These are phyloP conservation scores for Kandelia obovata DNA, from an alignment of 345 rosid species.

Conservation along the genomic window DNA sequence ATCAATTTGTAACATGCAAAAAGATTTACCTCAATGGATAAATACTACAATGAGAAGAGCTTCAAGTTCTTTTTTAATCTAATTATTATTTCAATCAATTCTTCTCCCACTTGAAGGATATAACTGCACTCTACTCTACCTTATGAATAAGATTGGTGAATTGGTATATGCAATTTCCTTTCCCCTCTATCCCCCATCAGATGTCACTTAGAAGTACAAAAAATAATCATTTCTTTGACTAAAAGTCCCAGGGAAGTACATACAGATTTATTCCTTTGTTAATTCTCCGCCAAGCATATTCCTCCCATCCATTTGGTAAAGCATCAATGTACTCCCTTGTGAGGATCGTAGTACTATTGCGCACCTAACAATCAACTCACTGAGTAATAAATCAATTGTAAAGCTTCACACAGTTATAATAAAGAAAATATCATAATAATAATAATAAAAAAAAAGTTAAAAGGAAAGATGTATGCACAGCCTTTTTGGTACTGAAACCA, in stretches of 20 bases:
- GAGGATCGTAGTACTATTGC: constrained; percentile 85
- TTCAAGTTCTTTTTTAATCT: not conserved
- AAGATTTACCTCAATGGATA: not conserved
- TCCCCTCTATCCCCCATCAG: not conserved
- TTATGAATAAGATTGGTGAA: not conserved
- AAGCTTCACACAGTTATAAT: constrained; percentile 19
- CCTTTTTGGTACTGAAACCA: too few species aligned
- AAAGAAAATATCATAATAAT: not conserved
- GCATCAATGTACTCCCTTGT: constrained; percentile 91
- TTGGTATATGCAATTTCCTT: not conserved
- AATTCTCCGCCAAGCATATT: constrained; percentile 92
- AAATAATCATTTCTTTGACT: not conserved
- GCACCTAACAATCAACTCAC: constrained; percentile 66
- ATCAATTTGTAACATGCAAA: not conserved
- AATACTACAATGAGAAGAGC: not conserved
- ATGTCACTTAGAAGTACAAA: not conserved
- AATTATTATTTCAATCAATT: not conserved
- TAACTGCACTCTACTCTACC: not conserved
- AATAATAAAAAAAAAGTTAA: not conserved
- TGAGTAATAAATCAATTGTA: constrained; percentile 43
- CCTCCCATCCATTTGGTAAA: constrained; percentile 95
- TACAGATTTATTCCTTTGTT: constrained; percentile 87
- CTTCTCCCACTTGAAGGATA: constrained; percentile 4
- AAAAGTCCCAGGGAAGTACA: constrained; percentile 26
- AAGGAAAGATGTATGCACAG: not conserved